phyloP scores from a whole-genome alignment of 2,329 filamentous ascomycete genomes.

The Bipolaris gigantea region DNA sequence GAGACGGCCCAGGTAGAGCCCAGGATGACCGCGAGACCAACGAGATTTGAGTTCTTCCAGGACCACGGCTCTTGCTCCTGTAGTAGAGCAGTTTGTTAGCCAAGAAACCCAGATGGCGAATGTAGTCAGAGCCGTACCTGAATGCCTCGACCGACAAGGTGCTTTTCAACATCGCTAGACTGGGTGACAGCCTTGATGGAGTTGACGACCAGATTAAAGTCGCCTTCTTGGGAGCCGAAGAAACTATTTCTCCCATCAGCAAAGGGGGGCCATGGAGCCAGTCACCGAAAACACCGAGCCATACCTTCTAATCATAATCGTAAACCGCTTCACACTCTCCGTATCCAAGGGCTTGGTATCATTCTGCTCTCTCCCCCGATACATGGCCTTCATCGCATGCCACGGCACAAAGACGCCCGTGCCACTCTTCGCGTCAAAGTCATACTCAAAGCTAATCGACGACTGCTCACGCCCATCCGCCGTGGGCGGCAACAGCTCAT shows the following conservation, averaged over 20 bases:
- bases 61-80: constrained; percentile 27
- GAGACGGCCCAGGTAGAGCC: constrained; percentile 26
- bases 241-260: constrained; percentile 58
- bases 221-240: constrained; percentile 72
- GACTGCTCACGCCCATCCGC: constrained; percentile 71
- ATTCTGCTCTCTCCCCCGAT: constrained; percentile 66
- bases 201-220: constrained; percentile 61
- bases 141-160: constrained; percentile 7
- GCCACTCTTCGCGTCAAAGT: constrained; percentile 22
- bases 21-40: constrained; percentile 28
- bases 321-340: constrained; percentile 65
- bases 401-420: constrained; percentile 61
- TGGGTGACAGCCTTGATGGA: constrained; percentile 55
- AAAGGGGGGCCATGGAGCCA: too few species aligned
- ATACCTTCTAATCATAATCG: constrained; percentile 81
- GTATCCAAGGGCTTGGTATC: constrained; percentile 64
- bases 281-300: neutral
- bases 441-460: constrained; percentile 70
- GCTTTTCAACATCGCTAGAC: constrained; percentile 32
- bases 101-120: neutral
- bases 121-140: constrained; percentile 12
- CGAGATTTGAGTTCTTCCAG: constrained; percentile 32
- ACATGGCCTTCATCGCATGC: constrained; percentile 69
- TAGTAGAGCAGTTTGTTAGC: constrained; percentile 8
- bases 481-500: constrained; percentile 60